A percentile compares a stretch with the other conserved stretches of the same genome.
These are phyloP conservation scores for Glonium stellatum DNA, from an alignment of 495 filamentous ascomycete genomes.

Conservation along the genomic window DNA sequence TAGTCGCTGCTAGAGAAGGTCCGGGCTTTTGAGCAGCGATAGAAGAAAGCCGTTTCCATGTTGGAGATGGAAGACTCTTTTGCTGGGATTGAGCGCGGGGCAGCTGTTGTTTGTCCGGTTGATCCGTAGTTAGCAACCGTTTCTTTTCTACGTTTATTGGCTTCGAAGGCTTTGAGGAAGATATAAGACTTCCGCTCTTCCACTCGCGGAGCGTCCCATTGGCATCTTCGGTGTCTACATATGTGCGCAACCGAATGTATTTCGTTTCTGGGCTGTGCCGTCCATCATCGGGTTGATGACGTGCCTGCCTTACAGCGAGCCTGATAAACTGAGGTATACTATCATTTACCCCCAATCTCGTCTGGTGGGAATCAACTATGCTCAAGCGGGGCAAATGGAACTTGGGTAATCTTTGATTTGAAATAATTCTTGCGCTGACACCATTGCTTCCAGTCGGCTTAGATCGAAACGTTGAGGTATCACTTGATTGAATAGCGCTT, in stretches of 20 bases:
- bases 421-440: not conserved
- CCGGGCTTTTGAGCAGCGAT: not conserved
- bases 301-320: constrained; percentile 67
- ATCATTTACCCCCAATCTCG: not conserved
- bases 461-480: constrained; percentile 25
- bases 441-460: not conserved
- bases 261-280: constrained; percentile 71
- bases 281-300: constrained; percentile 53
- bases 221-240: constrained; percentile 68
- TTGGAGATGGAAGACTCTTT: not conserved
- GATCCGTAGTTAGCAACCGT: constrained; percentile 24
- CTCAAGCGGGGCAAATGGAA: constrained; percentile 49
- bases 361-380: constrained; percentile 54
- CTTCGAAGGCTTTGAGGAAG: constrained; percentile 34
- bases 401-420: not conserved
- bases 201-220: constrained; percentile 62
- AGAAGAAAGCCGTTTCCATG: not conserved
- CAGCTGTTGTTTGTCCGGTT: constrained; percentile 11
- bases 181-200: constrained; percentile 59
- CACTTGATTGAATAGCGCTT: constrained; percentile 32
- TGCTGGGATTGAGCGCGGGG: not conserved
- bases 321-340: constrained; percentile 64
- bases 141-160: not conserved
- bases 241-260: constrained; percentile 62
- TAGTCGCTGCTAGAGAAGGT: not conserved